Base-by-base conservation (phyloP, 805 yeast genomes). In the Komagataella kurtzmanii region DNA sequence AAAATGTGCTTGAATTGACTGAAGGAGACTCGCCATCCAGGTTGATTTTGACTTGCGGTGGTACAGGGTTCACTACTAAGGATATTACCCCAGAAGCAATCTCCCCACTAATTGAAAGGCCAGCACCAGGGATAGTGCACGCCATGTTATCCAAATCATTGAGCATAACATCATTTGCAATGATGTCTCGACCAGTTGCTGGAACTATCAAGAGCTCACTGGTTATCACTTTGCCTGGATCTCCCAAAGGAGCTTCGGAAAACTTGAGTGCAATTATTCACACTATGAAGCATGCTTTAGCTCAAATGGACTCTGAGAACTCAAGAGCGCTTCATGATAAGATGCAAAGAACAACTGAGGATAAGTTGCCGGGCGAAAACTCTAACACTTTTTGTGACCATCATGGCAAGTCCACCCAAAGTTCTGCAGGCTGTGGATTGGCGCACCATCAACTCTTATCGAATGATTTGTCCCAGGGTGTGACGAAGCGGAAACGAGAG, bases 71-170 rank as follows among this genome's bases (percentile, higher is more conserved):
- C 58, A 60, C 73, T 2, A 56, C 55, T 3, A 57, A 65, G 6
- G 82, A 77, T 58, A 58, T 64, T 6, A 76, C 82, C 2, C 81
- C 81, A 0, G 82, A 77, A 50, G 78, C 79, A 1, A 62, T 77
- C 6, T 60, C 55, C 50, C 70, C 74, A 3, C 48, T 77, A 43
- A 46, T 77, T 1, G 69, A 72, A 14, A 67, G 61, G 50, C 67
- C 69, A 46, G 78, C 81, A 0, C 75, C 77, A 1, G 81, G 81
- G 1, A 57, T 77, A 7, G 74, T 71, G 5, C 76, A 73, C 47
- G 70, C 69, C 3, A 75, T 77, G 79, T 59, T 76, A 3, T 53
- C 63, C 1, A 64, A 61, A 21, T 73, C 80, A 1, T 63, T 75
- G 18, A 57, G 65, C 50, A 63, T 68, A 23, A 77, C 82, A 0